phyloP scores from a whole-genome alignment of 352 stramenopile genomes.

The Phytopythium oedochilum region DNA sequence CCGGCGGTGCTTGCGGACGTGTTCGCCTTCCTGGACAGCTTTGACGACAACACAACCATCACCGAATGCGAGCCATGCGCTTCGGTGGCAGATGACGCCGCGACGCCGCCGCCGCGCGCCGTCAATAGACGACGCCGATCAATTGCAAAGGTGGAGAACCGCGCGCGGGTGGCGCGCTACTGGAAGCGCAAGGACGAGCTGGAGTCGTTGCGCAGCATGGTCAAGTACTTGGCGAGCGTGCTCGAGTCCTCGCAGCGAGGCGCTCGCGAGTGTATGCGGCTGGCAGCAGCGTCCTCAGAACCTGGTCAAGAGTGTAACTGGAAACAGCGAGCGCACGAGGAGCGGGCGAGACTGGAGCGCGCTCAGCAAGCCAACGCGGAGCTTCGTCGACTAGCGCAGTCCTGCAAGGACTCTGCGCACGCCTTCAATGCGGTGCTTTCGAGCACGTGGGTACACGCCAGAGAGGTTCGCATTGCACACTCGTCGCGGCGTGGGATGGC shows the following conservation, averaged over 20 bases:
- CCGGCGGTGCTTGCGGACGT: slow-evolving; percentile 3
- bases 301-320: neutral
- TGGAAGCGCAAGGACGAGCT: neutral
- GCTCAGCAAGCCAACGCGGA: neutral
- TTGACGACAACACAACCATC: neutral
- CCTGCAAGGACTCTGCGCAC: neutral
- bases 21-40: slow-evolving; percentile 4
- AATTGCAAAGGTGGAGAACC: neutral
- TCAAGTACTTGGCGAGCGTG: neutral
- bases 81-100: neutral
- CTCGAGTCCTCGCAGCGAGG: neutral
- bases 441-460: neutral
- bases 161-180: neutral
- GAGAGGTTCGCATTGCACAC: neutral
- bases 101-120: neutral
- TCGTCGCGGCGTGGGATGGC: too few species aligned
- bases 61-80: neutral
- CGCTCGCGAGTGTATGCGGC: neutral
- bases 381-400: neutral
- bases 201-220: slow-evolving; percentile 1
- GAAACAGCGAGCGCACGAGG: neutral
- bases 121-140: neutral
- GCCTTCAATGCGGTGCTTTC: neutral
- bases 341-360: neutral
- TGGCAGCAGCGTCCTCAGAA: too few species aligned